Base-by-base conservation (phyloP, 805 yeast species). In the Saccharomycodes ludwigii region DNA sequence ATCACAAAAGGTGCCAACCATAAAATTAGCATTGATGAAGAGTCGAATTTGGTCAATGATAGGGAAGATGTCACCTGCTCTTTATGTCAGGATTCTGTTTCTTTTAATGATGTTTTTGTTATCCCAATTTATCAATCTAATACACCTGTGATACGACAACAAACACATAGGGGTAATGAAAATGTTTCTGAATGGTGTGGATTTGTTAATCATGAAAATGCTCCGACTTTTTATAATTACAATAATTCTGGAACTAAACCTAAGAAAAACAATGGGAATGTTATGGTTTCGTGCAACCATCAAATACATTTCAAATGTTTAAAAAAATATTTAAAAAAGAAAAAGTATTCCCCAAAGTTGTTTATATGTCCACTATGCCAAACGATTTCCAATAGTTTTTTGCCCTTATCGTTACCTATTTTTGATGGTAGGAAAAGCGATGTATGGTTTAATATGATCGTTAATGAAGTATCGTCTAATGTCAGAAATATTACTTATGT, bases 341-440 rank as follows among this genome's bases (percentile, higher is more conserved):
- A 80, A 72, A 38, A 63, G 40, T 51, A 62, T 3, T 66, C 68
- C 7, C 68, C 69, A 18, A 66, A 70, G 14, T 85, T 81, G 40
- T 83, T 84, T 44, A 57, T 83, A n/a, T 91, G 99, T 51, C 97
- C 98, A 0, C 63, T 91, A 25, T 91, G 99, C 62, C 84, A 85
- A 39, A 81, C 95, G 0, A 66, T 77, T 34, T 56, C 57, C 4
- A 52, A 54, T 19, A 41, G 50, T 34, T 41, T 52, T 5, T 26
- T 54, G n/a, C n/a, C n/a, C n/a, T n/a, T n/a, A n/a, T n/a, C n/a
- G n/a, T n/a, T n/a, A 6, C 58, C 58, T 6, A 43, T 53, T 10
- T 40, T 34, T 21, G 27, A 34, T 10, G 20, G 20, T n/a, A n/a
- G n/a, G n/a, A n/a, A n/a, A n/a, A n/a, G n/a, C n/a, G n/a, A n/a